These are phyloP conservation scores for Beauveria caledonica DNA, from an alignment of 2,329 filamentous ascomycete species.

Conservation along the genomic window DNA sequence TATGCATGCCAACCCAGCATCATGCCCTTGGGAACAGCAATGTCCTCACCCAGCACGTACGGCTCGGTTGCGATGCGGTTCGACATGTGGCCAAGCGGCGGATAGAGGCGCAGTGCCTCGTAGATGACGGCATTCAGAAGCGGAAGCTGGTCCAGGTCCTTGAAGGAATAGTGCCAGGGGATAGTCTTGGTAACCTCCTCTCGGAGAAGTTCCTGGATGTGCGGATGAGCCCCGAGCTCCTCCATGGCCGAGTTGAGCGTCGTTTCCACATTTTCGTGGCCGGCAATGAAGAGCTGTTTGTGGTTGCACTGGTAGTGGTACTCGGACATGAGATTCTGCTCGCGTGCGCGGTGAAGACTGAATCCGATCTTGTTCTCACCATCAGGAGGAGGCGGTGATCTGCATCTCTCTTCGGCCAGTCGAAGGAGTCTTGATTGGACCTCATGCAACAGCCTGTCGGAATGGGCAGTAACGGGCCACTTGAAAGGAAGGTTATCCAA, in stretches of 20 bases:
- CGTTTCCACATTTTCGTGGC: constrained; percentile 6
- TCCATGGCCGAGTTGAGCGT: neutral
- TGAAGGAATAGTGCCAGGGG: neutral
- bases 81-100: neutral
- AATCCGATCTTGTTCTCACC: neutral
- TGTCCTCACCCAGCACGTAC: neutral
- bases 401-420: neutral
- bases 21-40: neutral
- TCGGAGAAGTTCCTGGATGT: neutral
- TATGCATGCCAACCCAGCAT: constrained; percentile 5
- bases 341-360: neutral
- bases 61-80: neutral
- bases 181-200: neutral
- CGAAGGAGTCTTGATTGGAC: neutral
- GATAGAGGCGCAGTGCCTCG: constrained; percentile 6
- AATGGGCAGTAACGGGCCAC: neutral
- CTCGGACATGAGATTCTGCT: neutral
- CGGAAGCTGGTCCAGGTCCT: neutral
- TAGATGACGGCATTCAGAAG: constrained; percentile 2
- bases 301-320: constrained; percentile 3
- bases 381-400: neutral
- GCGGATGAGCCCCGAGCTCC: neutral
- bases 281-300: constrained; percentile 6
- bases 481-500: neutral
- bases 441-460: neutral